Evolutionary conservation across 345 rosid genomes (phyloP).

Genomic region (Corchorus capsularis): DNA sequence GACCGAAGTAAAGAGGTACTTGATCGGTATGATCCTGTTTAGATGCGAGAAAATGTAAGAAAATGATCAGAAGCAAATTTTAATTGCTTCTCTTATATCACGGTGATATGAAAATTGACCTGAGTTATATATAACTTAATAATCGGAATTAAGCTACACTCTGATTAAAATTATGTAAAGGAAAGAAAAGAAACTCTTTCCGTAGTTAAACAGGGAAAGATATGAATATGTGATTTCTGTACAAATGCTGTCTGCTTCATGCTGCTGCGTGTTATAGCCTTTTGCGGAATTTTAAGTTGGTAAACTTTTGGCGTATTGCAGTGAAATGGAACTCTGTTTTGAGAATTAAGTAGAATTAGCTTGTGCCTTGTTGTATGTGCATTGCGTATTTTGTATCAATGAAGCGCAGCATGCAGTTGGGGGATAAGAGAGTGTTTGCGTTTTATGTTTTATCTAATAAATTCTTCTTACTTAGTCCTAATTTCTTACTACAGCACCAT

Average conservation of each 20-base stretch:
- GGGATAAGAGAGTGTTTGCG: background rate
- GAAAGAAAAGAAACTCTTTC: background rate
- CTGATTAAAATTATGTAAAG: background rate
- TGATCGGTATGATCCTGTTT: background rate
- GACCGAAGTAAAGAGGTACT: constrained; percentile 9
- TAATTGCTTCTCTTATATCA: background rate
- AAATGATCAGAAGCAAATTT: background rate
- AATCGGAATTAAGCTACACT: background rate
- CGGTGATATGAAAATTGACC: background rate
- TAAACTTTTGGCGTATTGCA: background rate
- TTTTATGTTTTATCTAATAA: background rate
- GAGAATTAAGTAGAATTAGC: background rate
- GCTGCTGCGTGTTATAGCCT: background rate
- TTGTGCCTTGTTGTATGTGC: background rate
- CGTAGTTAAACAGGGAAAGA: background rate
- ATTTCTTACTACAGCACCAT: constrained; percentile 62
- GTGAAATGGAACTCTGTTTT: background rate
- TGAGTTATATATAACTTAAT: background rate
- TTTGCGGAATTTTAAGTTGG: constrained; percentile 7
- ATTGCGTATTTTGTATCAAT: background rate
- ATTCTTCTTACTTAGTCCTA: background rate
- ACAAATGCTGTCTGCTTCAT: background rate
- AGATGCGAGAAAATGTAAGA: background rate
- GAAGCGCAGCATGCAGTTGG: background rate
- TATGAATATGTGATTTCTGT: background rate